These are phyloP conservation scores for Populus alba DNA, from an alignment of 345 rosid genomes.

Conservation along the genomic window DNA sequence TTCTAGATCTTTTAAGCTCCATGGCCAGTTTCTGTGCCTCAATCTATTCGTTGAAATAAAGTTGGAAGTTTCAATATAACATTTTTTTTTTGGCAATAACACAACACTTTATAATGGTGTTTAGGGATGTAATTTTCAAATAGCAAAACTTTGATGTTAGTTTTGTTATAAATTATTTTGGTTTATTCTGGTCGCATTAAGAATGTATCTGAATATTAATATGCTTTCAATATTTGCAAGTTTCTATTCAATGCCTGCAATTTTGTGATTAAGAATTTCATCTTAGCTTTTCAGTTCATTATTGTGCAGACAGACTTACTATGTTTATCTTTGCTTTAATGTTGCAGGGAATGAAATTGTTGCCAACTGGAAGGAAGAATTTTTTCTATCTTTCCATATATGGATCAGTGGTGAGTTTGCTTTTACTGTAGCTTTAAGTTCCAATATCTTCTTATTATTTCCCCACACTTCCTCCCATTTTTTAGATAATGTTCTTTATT, in stretches of 20 bases:
- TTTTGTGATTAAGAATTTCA: background rate
- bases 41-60: background rate
- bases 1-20: background rate
- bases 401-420: conserved; percentile 63
- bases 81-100: background rate
- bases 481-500: background rate
- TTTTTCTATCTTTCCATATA: conserved; percentile 57
- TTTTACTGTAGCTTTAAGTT: background rate
- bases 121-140: background rate
- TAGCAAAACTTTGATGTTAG: background rate
- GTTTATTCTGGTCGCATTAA: background rate
- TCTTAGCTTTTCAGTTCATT: background rate
- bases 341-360: conserved; percentile 68
- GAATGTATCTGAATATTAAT: background rate
- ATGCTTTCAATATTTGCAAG: background rate
- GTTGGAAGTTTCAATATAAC: too few species aligned
- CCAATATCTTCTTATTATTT: background rate
- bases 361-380: conserved; percentile 74
- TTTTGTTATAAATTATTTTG: background rate
- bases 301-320: background rate
- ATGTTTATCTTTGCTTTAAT: background rate
- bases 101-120: background rate
- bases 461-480: background rate
- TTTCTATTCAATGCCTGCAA: background rate
- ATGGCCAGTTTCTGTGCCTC: background rate